Base-by-base conservation (phyloP, 1,284 basidiomycete species). In the Rhodotorula sp. region DNA sequence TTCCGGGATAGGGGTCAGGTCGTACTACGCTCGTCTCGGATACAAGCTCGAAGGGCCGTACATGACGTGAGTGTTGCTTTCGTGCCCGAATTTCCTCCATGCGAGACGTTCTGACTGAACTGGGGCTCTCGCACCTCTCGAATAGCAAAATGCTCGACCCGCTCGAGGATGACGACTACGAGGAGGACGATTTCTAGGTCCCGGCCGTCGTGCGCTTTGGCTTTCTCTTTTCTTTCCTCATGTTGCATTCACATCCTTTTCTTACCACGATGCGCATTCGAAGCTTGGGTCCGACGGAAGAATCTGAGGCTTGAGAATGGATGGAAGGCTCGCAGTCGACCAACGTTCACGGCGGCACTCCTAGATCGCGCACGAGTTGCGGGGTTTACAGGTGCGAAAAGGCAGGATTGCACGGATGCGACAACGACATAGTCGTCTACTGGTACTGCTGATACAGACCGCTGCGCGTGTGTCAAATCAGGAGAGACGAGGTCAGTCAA, bases 1-100 rank as follows among this genome's bases (percentile, higher is more conserved):
- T 77, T 95, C 94, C 43, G 94, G 93, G 86, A 74, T 79, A 61
- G 79, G 79, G 55, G 79, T 78, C n/a, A 55, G 76, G 52, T 74
- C 69, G 52, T 79, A 79, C 57, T 79, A 98, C 93, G 34, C 86
- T 92, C 77, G 94, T 95, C 97, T 98, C 65, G 95, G 95, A 6
- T 98, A 97, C 82, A 88, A 90, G 81, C 85, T 98, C 67, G 95
- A 99, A 79, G 97, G 95, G 0, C 94, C 94, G 31, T 99, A 97
- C 81, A 97, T 97, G 93, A 70, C 72, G 74, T 76, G 60, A 55
- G 74, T 67, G 34, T 54, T 26, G 19, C 31, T 56, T 31, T 28
- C 34, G 34, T 34, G 34, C 34, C 34, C 34, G 34, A 34, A 7
- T 34, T 34, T 34, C 34, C 34, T 34, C 7, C 34, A 34, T 34